Conservation (phyloP, 148 eudicot genomes). For the Bassia scoparia region DNA sequence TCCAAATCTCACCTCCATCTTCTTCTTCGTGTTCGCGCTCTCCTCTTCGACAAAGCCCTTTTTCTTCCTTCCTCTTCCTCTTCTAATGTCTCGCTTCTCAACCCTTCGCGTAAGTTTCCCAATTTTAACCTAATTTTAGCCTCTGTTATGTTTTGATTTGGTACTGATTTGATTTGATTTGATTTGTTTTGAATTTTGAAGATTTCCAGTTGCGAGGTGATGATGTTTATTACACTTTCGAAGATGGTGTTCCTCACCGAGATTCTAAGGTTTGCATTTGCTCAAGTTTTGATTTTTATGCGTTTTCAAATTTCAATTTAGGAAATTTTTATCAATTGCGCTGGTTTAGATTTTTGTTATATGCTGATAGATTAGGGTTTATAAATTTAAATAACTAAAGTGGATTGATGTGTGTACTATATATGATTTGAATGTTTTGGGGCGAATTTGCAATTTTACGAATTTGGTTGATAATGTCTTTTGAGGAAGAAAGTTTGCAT, state of each 20-base stretch:
- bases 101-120: slow-evolving; percentile 46
- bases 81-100: slow-evolving; percentile 39
- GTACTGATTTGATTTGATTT: slow-evolving; percentile 1
- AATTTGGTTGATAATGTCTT: background rate
- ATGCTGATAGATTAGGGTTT: slow-evolving; percentile 2
- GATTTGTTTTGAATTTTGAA: slow-evolving; percentile 13
- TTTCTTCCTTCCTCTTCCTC: slow-evolving; percentile 27
- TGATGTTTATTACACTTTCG: slow-evolving; percentile 88
- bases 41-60: slow-evolving; percentile 77
- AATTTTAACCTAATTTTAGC: slow-evolving; percentile 11
- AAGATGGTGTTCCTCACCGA: slow-evolving; percentile 43
- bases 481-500: background rate
- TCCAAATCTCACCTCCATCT: slow-evolving; percentile 61
- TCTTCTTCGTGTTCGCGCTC: slow-evolving; percentile 87
- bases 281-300: background rate
- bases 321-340: background rate
- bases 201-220: slow-evolving; percentile 97
- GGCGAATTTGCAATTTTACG: background rate
- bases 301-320: background rate
- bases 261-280: slow-evolving; percentile 47
- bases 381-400: too few species aligned
- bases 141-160: background rate
- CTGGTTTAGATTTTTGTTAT: background rate
- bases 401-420: background rate
- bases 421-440: background rate